Percentiles rank a stretch among this genome's conserved stretches.
Conservation (phyloP, 129 eudicot species). For the Tagetes erecta region DNA sequence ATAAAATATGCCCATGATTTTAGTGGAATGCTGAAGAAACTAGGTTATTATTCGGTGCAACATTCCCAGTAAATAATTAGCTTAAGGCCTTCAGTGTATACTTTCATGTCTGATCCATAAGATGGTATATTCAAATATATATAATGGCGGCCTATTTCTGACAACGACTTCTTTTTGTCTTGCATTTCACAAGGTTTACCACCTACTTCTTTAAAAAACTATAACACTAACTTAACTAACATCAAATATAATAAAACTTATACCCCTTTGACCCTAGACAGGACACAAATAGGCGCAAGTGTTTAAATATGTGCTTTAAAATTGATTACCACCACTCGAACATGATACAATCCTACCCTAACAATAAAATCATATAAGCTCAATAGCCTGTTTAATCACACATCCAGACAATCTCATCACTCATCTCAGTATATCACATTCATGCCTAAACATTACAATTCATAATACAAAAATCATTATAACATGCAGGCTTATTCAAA, state of each 20-base stretch:
- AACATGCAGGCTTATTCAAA: background rate
- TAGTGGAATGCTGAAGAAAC: too few relatives aligned
- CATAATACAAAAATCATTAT: background rate
- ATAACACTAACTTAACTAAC: background rate
- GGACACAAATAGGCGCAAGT: background rate
- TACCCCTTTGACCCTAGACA: background rate
- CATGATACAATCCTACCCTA: background rate
- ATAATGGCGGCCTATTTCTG: background rate
- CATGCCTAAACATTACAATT: background rate
- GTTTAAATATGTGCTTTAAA: too few relatives aligned
- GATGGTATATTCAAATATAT: background rate
- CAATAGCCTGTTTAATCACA: background rate
- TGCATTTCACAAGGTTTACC: background rate
- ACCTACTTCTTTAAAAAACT: background rate
- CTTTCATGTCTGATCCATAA: background rate
- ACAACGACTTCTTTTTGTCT: slow-evolving; percentile 18
- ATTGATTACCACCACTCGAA: too few relatives aligned
- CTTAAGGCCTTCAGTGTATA: background rate
- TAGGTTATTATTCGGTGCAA: too few relatives aligned
- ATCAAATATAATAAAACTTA: background rate
- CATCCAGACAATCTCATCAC: background rate
- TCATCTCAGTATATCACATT: background rate
- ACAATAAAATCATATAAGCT: background rate
- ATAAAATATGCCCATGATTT: too few relatives aligned
- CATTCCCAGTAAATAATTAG: background rate